Evolutionary conservation across 2,329 filamentous ascomycete species (phyloP), one percentile per base, ranked within the genome.

Genomic region (Myriosclerotinia scirpicola): DNA sequence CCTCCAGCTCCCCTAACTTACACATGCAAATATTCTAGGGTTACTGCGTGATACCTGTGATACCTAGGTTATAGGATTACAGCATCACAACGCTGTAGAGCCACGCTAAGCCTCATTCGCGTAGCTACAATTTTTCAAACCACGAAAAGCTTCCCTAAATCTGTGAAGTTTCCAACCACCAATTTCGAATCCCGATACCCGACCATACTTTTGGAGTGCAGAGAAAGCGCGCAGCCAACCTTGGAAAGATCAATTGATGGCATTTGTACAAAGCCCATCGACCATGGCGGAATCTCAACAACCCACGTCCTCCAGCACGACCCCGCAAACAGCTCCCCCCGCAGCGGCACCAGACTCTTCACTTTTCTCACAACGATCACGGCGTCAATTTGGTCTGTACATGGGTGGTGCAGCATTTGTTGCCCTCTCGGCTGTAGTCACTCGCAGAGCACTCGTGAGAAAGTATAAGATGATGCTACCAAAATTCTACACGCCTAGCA

Each of bases 381-480:
- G 69, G 56, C 83, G 83, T 64, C 89, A 93, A 77, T 78, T 92
- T 17, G 83, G 87, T 34, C 79, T 97, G 67, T 89, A 95, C 78
- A 81, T 89, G 72, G 87, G 88, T 68, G 94, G 94, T 53, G 84
- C 90, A 14, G 82, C 86, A 65, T 96, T 96, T 79, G 85, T 96
- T 70, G 80, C 85, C 30, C 82, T 93, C 69, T 91, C 92, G 1
- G 81, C 90, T 1, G 76, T 89, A 65, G 81, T 96, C 40, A 90
- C 91, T 1, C 84, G 90, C 40, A 87, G 93, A 61, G 84, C 92
- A 11, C 82, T 96, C 46, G 76, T 81, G 53, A 85, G 87, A 54
- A 89, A 90, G 71, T 83, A 85, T 67, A 76, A 85, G 30, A 81
- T 85, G 30, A 80, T 86, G 15, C 79, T 86, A 50, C 93, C 93